Evolutionary conservation across 371 early-diverging fungal genomes (phyloP).

Genomic region (Nosema granulosis): DNA sequence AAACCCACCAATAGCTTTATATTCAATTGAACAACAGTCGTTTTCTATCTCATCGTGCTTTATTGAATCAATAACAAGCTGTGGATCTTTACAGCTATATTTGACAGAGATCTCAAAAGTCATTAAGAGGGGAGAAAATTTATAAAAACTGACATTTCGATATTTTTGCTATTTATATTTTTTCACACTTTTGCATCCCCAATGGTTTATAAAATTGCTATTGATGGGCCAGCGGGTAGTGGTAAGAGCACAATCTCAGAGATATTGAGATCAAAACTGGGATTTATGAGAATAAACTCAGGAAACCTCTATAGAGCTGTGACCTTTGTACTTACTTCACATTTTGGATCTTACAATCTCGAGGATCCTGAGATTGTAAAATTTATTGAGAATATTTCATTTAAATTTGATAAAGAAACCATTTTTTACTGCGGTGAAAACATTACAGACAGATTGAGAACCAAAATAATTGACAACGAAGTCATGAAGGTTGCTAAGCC

Average conservation of each 20-base stretch:
- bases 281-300: constrained; percentile 76
- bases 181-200: background rate
- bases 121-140: background rate
- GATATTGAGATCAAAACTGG: constrained; percentile 71
- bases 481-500: constrained; percentile 73
- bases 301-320: constrained; percentile 68
- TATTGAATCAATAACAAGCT: background rate
- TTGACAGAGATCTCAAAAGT: background rate
- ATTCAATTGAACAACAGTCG: background rate
- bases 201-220: constrained; percentile 71
- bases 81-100: constrained; percentile 6
- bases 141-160: too few species aligned
- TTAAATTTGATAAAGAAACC: constrained; percentile 33
- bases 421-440: constrained; percentile 71
- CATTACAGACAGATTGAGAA: constrained; percentile 71
- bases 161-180: background rate
- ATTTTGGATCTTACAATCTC: constrained; percentile 18
- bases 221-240: constrained; percentile 83
- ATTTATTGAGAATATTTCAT: constrained; percentile 19
- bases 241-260: constrained; percentile 81
- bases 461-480: constrained; percentile 69
- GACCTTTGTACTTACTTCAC: constrained; percentile 59
- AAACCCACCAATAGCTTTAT: background rate
- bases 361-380: constrained; percentile 7
- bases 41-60: constrained; percentile 18